A percentile compares a stretch with the other conserved stretches of the same genome.
These are phyloP conservation scores for Niveomyces coronatus DNA, from an alignment of 2,329 filamentous ascomycete genomes.

Conservation along the genomic window DNA sequence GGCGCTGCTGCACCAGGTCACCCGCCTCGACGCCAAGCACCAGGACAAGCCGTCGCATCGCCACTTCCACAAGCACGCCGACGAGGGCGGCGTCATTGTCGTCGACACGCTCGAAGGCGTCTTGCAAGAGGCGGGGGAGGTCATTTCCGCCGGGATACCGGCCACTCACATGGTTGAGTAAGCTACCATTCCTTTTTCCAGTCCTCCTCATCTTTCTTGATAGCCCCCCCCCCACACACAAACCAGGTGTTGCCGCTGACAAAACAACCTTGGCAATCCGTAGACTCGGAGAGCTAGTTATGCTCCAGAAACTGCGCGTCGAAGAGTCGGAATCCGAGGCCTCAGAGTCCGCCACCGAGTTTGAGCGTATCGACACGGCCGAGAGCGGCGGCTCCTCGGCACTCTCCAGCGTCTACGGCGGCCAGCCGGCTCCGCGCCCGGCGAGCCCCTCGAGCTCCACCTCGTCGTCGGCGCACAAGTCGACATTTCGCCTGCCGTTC, in stretches of 20 bases:
- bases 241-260: conserved; percentile 10
- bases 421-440: conserved; percentile 16
- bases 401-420: conserved; percentile 31
- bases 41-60: conserved; percentile 32
- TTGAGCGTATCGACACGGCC: conserved; percentile 23
- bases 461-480: conserved; percentile 22
- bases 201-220: not conserved
- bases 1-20: conserved; percentile 58
- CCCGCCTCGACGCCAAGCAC: conserved; percentile 33
- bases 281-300: conserved; percentile 69
- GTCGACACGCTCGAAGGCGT: conserved; percentile 73
- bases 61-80: conserved; percentile 57
- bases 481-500: conserved; percentile 23
- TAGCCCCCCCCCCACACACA: not conserved
- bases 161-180: conserved; percentile 72
- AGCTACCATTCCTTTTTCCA: no score
- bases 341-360: conserved; percentile 19
- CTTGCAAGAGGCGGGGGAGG: conserved; percentile 74
- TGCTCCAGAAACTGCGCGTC: conserved; percentile 40
- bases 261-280: no score
- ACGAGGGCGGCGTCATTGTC: conserved; percentile 55
- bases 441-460: conserved; percentile 23
- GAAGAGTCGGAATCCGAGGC: conserved; percentile 28
- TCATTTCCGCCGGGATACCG: conserved; percentile 65
- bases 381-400: conserved; percentile 25